Evolutionary conservation across 805 yeast species (phyloP).

Genomic region (Yarrowia osloensis): DNA sequence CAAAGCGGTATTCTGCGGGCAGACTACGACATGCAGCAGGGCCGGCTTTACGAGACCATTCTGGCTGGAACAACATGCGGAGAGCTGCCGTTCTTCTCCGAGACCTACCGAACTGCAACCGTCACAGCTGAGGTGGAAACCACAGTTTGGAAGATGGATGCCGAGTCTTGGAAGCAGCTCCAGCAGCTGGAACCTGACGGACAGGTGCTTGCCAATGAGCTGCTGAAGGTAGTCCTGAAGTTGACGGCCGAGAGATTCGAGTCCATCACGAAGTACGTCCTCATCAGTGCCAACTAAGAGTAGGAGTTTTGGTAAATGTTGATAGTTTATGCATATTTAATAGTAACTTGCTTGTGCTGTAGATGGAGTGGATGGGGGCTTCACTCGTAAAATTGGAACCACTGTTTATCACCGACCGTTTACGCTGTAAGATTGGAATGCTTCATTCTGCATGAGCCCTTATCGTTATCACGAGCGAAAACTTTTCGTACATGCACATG

Average conservation of each 20-base stretch:
- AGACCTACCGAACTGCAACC: constrained; percentile 48
- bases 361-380: too few species aligned
- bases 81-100: constrained; percentile 49
- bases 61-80: constrained; percentile 79
- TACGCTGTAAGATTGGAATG: too few species aligned
- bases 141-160: constrained; percentile 67
- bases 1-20: constrained; percentile 58
- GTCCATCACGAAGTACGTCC: constrained; percentile 71
- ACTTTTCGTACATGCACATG: too few species aligned
- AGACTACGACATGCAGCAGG: constrained; percentile 54
- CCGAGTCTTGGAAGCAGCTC: constrained; percentile 50
- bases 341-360: too few species aligned
- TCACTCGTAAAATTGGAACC: too few species aligned
- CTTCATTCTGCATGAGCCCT: too few species aligned
- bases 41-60: constrained; percentile 51
- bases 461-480: too few species aligned
- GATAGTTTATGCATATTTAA: constrained; percentile 6
- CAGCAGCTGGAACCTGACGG: constrained; percentile 47
- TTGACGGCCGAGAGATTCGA: constrained; percentile 71
- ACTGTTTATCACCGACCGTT: too few species aligned
- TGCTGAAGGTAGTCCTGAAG: constrained; percentile 60
- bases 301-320: not conserved
- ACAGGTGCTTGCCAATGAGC: constrained; percentile 59
- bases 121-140: constrained; percentile 63
- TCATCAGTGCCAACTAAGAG: constrained; percentile 49